These are phyloP conservation scores for Xerocomus cyaneibrunnescens DNA, from an alignment of 1,284 basidiomycete genomes.

Conservation along the genomic window DNA sequence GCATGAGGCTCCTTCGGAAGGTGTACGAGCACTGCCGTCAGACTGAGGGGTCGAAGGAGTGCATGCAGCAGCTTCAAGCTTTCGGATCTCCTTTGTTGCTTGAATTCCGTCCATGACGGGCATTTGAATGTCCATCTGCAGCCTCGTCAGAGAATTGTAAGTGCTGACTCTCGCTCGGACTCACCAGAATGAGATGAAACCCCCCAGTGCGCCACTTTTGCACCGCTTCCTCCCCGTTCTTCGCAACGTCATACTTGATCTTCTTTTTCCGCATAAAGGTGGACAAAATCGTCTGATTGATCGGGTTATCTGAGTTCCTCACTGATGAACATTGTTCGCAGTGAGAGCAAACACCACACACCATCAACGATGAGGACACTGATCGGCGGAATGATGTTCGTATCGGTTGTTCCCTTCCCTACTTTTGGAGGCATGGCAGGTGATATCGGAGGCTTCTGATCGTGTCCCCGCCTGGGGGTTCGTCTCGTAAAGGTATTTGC, in stretches of 20 bases:
- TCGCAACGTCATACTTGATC: conserved; percentile 94
- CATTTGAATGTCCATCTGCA: conserved; percentile 99
- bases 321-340: conserved; percentile 15
- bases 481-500: conserved; percentile 28
- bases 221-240: conserved; percentile 94
- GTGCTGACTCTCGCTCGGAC: conserved; percentile 24
- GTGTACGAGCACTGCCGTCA: conserved; percentile 50
- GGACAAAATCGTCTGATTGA: conserved; percentile 95
- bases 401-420: conserved; percentile 37
- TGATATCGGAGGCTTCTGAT: conserved; percentile 30
- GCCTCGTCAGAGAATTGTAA: conserved; percentile 4
- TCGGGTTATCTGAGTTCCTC: conserved; percentile 81
- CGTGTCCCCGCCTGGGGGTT: conserved; percentile 27
- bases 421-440: conserved; percentile 21
- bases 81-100: conserved; percentile 94
- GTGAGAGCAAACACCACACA: conserved; percentile 40
- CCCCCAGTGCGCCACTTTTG: conserved; percentile 93
- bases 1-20: conserved; percentile 48
- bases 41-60: conserved; percentile 66
- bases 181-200: conserved; percentile 94
- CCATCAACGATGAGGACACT: conserved; percentile 96
- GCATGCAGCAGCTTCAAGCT: conserved; percentile 79
- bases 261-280: conserved; percentile 97
- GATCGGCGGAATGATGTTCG: conserved; percentile 86
- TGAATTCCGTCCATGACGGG: conserved; percentile 98